phyloP scores from a whole-genome alignment of 441 rosid genomes.

The Erysimum pusillum region DNA sequence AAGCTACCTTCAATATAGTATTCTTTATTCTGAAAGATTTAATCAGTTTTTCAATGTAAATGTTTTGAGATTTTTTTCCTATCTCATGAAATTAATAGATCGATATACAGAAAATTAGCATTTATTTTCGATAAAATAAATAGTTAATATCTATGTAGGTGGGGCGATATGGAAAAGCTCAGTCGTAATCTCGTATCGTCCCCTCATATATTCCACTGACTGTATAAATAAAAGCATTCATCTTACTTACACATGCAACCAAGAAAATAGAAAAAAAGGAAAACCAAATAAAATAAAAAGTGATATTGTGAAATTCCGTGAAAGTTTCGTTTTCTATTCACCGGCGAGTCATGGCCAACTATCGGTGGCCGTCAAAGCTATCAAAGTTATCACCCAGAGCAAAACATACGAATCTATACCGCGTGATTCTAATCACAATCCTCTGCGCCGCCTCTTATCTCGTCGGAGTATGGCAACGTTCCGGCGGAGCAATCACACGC shows the following conservation, averaged over 20 bases:
- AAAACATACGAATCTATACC: constrained; percentile 60
- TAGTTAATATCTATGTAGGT: constrained; percentile 31
- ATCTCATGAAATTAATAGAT: not conserved
- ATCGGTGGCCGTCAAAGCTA: constrained; percentile 42
- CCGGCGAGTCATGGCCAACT: constrained; percentile 43
- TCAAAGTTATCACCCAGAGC: constrained; percentile 44
- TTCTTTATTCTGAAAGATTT: not conserved
- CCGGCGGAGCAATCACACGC: constrained; percentile 42
- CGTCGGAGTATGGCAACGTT: constrained; percentile 60
- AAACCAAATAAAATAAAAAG: not conserved
- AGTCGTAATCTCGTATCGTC: constrained; percentile 8
- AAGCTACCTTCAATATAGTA: not conserved
- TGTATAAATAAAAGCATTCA: constrained; percentile 10
- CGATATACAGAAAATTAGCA: not conserved
- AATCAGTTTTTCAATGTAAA: not conserved
- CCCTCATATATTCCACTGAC: not conserved
- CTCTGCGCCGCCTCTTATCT: constrained; percentile 63
- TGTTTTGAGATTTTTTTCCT: not conserved
- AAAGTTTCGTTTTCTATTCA: not conserved
- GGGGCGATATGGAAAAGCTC: constrained; percentile 30
- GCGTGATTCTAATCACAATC: constrained; percentile 45
- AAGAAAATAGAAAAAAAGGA: not conserved
- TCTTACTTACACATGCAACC: constrained; percentile 25
- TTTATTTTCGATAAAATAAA: not conserved
- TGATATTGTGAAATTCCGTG: not conserved